Evolutionary conservation across 139 green algal genomes (phyloP), one percentile per base, ranked within the genome.

Genomic region (Picochlorum sp.): DNA sequence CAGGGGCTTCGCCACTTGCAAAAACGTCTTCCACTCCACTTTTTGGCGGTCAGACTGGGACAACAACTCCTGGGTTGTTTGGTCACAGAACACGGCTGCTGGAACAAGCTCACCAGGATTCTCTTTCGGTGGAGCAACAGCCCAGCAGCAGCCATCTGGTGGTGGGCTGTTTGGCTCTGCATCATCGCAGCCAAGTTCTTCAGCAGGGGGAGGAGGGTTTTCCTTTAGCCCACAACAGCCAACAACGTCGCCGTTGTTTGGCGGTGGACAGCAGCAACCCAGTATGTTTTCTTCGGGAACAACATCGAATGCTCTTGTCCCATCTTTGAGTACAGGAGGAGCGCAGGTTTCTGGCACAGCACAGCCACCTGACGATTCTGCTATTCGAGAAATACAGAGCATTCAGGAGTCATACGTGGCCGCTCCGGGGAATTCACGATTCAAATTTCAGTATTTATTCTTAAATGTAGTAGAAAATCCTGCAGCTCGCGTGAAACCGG

Each of bases 391-490:
- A 63, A 44, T 85, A 44, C 67, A 79, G 23, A 62, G 63, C n/a
- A 68, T 85, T 9, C 63, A 69, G 41, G 63, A 74, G n/a, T 71
- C 70, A 8, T 83, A 66, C 32, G 41, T 68, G 14, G 37, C 73
- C 8, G 45, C 37, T 34, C 59, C 72, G 44, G 16, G 44, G 37
- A 38, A 30, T n/a, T 61, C 61, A 45, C 68, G 67, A 16, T 87
- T 71, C 70, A 77, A 79, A 62, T 92, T 91, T 64, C 69, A 82
- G 61, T 60, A 83, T 58, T 74, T 91, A 38, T 80, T 92, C 21
- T 52, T 87, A 6, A 86, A 84, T 50, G 85, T 89, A 45, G 74
- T 88, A 21, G 74, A 88, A 32, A 73, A 82, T 38, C 76, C 81
- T 14, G 74, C 71, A 18, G 69, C 78, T 24, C 66, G 83, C 2